Percentiles rank a stretch among this genome's conserved stretches.
phyloP scores from a whole-genome alignment of 306 rosid genomes.

The Ziziphus jujuba region DNA sequence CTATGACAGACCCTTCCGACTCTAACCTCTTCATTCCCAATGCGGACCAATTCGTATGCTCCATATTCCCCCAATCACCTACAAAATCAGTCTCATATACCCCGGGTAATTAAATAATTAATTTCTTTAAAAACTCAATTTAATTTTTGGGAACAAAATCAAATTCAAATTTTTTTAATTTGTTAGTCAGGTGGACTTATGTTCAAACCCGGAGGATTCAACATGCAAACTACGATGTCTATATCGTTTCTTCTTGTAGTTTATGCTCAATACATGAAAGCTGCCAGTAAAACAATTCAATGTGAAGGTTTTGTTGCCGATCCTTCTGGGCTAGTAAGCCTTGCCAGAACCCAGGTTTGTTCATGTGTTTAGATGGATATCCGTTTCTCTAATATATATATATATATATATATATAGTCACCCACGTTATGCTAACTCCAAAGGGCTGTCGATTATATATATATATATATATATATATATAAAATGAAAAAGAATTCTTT shows the following conservation, averaged over 20 bases:
- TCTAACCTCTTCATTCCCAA: constrained; percentile 23
- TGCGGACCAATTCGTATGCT: constrained; percentile 44
- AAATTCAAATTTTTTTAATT: not conserved
- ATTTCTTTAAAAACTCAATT: not conserved
- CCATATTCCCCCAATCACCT: constrained; percentile 44
- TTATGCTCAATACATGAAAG: constrained; percentile 31
- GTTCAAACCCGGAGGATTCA: constrained; percentile 35
- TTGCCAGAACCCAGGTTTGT: constrained; percentile 24
- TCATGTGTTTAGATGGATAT: no score
- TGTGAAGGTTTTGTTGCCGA: constrained; percentile 25
- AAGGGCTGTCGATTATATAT: no score
- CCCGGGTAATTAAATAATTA: constrained; percentile 32
- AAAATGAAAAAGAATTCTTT: no score
- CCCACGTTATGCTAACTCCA: no score
- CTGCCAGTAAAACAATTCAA: not conserved
- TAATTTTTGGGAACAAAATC: not conserved
- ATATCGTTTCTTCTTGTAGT: constrained; percentile 40
- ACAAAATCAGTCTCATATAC: constrained; percentile 31
- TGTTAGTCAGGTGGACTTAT: constrained; percentile 40
- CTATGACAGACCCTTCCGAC: constrained; percentile 26
- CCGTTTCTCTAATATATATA: no score
- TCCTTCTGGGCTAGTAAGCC: constrained; percentile 20
- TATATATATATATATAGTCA: no score
- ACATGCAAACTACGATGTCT: constrained; percentile 41
- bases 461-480: no score